Evolutionary conservation across 495 filamentous ascomycete genomes (phyloP).

Genomic region (Bacidia rubella): DNA sequence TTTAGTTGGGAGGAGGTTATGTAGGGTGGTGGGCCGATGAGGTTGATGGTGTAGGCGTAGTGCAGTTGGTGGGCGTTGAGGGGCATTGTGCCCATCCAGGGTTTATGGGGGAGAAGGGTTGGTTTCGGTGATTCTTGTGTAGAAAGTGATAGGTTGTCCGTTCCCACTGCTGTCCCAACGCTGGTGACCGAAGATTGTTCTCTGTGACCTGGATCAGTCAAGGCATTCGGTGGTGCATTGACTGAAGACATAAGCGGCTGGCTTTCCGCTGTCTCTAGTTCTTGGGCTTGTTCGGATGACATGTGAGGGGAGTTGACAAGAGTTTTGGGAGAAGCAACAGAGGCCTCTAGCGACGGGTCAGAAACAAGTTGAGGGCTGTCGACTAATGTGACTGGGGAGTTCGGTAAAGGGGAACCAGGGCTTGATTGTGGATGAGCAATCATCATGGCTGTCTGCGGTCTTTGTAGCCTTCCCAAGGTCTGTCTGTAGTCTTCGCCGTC

Average conservation of each 20-base stretch:
- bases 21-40: conserved; percentile 1
- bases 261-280: no score
- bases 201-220: no score
- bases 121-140: background rate
- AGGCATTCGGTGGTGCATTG: no score
- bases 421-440: background rate
- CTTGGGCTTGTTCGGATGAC: background rate
- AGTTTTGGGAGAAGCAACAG: background rate
- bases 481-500: background rate
- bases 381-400: background rate
- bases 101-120: conserved; percentile 1
- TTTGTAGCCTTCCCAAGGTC: background rate
- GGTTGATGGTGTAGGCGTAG: conserved; percentile 4
- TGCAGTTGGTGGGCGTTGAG: conserved; percentile 3
- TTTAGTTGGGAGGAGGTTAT: conserved; percentile 1
- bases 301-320: background rate
- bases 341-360: background rate
- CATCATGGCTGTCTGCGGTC: background rate
- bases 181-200: no score
- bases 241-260: no score
- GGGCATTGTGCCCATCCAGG: conserved; percentile 3
- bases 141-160: background rate
- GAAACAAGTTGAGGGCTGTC: background rate
- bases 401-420: background rate
- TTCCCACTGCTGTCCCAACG: no score